Evolutionary conservation across 1,284 basidiomycete species (phyloP).

Genomic region (Irpex rosettiformis): DNA sequence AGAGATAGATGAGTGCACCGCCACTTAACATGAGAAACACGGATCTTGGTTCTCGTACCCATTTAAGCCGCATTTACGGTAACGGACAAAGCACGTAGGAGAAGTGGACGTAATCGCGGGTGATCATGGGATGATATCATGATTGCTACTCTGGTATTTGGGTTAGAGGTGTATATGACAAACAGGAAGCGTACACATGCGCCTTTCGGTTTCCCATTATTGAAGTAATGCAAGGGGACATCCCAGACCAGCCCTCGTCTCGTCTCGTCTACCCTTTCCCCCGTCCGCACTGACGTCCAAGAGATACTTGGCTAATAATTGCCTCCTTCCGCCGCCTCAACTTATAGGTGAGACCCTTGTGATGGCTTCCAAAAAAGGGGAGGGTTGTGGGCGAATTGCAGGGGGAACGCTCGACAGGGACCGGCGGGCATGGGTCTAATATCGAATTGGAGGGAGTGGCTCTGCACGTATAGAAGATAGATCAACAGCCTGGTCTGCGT

Average conservation of each 20-base stretch:
- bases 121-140: background rate
- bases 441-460: slow-evolving; percentile 78
- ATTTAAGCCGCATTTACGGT: background rate
- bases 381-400: too few species aligned
- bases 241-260: background rate
- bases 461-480: slow-evolving; percentile 82
- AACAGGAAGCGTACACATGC: background rate
- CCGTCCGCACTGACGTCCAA: background rate
- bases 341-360: background rate
- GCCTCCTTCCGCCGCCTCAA: background rate
- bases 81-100: background rate
- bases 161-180: background rate
- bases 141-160: background rate
- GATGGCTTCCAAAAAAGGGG: too few species aligned
- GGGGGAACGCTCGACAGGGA: too few species aligned
- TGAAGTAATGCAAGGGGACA: background rate
- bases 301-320: too few species aligned
- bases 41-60: background rate
- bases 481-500: slow-evolving; percentile 79
- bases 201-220: background rate
- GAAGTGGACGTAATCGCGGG: background rate
- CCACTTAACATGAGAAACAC: background rate
- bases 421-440: too few species aligned
- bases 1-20: background rate
- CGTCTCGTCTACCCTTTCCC: background rate